phyloP scores from a whole-genome alignment of 2,329 filamentous ascomycete genomes.

The Colletotrichum gloeosporioides region DNA sequence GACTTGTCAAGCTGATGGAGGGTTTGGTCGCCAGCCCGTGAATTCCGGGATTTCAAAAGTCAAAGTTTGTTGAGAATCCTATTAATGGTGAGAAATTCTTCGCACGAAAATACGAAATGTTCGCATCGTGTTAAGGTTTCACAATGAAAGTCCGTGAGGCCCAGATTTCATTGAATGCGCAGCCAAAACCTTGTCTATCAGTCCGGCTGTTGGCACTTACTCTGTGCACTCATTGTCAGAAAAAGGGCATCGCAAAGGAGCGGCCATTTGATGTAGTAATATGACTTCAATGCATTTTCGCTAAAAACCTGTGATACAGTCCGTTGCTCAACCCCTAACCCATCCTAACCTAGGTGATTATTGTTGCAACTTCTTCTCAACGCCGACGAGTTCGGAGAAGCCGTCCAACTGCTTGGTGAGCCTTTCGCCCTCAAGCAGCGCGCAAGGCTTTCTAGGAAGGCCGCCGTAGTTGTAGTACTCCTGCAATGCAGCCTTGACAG shows the following conservation, averaged over 20 bases:
- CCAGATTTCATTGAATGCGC: not conserved
- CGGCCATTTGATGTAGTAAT: not conserved
- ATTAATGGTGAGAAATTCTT: not conserved
- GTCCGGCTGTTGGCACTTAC: rapidly evolving
- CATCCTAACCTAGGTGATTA: not conserved
- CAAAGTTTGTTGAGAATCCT: not conserved
- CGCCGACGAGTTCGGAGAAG: constrained; percentile 32
- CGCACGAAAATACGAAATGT: not conserved
- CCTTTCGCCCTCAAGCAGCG: constrained; percentile 30
- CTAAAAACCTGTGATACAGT: not conserved
- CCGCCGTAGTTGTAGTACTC: constrained; percentile 70
- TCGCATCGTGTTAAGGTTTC: not conserved
- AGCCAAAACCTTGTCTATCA: not conserved
- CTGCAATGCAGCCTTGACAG: constrained; percentile 70
- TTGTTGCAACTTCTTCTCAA: constrained; percentile 25
- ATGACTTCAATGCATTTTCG: not conserved
- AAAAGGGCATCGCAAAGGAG: not conserved
- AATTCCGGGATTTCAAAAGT: not conserved
- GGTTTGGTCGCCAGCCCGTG: constrained; percentile 54
- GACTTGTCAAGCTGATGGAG: constrained; percentile 66
- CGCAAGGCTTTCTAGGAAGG: constrained; percentile 57
- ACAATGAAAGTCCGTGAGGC: not conserved
- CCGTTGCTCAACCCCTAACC: too few species aligned
- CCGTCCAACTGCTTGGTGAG: constrained; percentile 29
- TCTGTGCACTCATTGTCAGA: not conserved